phyloP scores from a whole-genome alignment of 2,329 filamentous ascomycete species.

The Coniochaeta sp. region DNA sequence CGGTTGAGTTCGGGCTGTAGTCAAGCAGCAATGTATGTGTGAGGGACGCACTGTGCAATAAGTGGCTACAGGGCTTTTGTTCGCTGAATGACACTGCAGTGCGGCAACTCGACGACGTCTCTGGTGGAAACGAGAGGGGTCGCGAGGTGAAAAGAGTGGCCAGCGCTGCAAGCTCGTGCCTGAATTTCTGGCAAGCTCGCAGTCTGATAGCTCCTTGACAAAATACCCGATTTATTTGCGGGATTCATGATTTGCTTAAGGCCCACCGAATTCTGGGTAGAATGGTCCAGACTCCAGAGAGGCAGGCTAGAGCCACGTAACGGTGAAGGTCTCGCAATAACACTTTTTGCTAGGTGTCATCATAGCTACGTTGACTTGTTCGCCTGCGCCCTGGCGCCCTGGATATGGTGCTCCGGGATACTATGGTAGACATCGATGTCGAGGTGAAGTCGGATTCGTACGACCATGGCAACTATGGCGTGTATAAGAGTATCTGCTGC shows the following conservation, averaged over 20 bases:
- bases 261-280: not conserved
- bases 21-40: too few species aligned
- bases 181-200: not conserved
- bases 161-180: not conserved
- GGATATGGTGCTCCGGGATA: not conserved
- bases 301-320: not conserved
- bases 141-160: not conserved
- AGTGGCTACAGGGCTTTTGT: not conserved
- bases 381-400: not conserved
- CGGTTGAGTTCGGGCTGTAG: not conserved
- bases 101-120: not conserved
- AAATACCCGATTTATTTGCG: not conserved
- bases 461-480: not conserved
- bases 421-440: too few species aligned
- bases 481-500: not conserved
- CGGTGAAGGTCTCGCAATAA: not conserved
- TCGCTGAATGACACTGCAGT: not conserved
- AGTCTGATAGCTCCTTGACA: not conserved
- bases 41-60: not conserved
- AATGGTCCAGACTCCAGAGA: not conserved
- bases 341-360: not conserved
- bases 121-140: conserved; percentile 1
- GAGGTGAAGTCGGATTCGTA: not conserved
- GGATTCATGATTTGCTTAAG: not conserved
- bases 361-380: not conserved